A percentile compares a stretch with the other conserved stretches of the same genome.
Evolutionary conservation across 2,329 filamentous ascomycete species (phyloP).

Genomic region (Penicillium aurantiogriseum): DNA sequence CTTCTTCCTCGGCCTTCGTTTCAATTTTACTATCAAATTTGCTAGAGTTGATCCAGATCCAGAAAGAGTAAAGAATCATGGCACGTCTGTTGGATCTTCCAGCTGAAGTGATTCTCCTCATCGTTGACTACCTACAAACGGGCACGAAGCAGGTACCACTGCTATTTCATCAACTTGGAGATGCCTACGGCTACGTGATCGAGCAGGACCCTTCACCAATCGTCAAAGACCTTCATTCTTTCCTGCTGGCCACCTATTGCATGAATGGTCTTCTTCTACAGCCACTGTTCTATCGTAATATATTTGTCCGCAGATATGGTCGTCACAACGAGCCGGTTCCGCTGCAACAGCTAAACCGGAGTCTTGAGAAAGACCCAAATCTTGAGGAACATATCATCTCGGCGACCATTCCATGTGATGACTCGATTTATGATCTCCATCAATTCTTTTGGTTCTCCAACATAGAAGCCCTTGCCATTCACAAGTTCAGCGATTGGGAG

Average conservation of each 20-base stretch:
- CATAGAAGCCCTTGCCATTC: conserved; percentile 3
- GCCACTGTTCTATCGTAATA: conserved; percentile 8
- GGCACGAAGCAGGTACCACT: background rate
- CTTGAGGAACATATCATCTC: conserved; percentile 5
- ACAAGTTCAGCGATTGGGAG: conserved; percentile 5
- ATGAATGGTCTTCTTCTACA: background rate
- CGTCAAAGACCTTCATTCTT: conserved; percentile 6
- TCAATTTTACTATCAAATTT: background rate
- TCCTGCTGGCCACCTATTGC: background rate
- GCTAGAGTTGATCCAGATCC: background rate
- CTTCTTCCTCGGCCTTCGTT: background rate
- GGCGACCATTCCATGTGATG: background rate
- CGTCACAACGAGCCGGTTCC: background rate
- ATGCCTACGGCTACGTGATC: background rate
- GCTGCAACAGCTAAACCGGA: conserved; percentile 2
- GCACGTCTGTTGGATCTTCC: conserved; percentile 10
- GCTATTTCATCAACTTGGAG: background rate
- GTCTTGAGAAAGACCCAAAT: background rate
- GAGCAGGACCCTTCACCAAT: background rate
- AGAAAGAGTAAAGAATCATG: conserved; percentile 3
- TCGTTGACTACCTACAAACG: conserved; percentile 8
- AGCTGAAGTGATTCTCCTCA: conserved; percentile 4
- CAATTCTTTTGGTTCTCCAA: conserved; percentile 4
- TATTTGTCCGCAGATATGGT: background rate
- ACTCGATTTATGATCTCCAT: background rate